These are phyloP conservation scores for Aspergillus eucalypticola DNA, from an alignment of 2,329 filamentous ascomycete genomes.

Conservation along the genomic window DNA sequence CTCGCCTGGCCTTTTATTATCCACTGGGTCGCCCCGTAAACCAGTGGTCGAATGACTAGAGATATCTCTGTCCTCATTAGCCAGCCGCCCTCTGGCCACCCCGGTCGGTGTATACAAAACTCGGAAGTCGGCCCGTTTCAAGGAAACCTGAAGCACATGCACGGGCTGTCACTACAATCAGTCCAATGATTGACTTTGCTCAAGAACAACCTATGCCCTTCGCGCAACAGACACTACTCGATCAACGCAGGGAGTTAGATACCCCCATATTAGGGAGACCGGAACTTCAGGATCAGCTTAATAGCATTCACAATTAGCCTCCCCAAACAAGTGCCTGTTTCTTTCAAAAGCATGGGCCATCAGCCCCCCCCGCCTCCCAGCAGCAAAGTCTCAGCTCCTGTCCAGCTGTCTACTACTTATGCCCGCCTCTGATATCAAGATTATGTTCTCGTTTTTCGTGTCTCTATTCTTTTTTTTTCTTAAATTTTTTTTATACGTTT, in stretches of 20 bases:
- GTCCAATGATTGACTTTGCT: neutral
- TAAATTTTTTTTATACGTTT: neutral
- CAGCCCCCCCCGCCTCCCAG: neutral
- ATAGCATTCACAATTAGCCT: neutral
- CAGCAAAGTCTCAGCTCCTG: neutral
- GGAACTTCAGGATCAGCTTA: neutral
- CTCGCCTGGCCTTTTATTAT: conserved; percentile 17
- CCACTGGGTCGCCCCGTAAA: conserved; percentile 31
- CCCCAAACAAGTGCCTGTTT: neutral
- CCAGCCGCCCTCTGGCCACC: conserved; percentile 7
- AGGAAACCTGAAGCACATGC: neutral
- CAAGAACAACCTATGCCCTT: neutral
- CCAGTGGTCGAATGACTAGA: conserved; percentile 28
- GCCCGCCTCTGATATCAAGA: neutral
- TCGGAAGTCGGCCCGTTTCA: neutral
- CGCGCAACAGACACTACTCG: neutral
- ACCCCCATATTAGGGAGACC: neutral
- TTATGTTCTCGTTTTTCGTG: neutral
- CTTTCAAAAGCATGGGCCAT: conserved; percentile 9
- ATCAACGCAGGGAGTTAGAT: neutral
- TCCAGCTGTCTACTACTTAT: neutral
- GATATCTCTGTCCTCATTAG: conserved; percentile 11
- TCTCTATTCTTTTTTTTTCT: neutral
- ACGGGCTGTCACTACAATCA: neutral
- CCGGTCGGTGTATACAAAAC: conserved; percentile 19